Evolutionary conservation across 345 rosid species (phyloP), one percentile per base, ranked within the genome.

Genomic region (Citrus mangshanensis): DNA sequence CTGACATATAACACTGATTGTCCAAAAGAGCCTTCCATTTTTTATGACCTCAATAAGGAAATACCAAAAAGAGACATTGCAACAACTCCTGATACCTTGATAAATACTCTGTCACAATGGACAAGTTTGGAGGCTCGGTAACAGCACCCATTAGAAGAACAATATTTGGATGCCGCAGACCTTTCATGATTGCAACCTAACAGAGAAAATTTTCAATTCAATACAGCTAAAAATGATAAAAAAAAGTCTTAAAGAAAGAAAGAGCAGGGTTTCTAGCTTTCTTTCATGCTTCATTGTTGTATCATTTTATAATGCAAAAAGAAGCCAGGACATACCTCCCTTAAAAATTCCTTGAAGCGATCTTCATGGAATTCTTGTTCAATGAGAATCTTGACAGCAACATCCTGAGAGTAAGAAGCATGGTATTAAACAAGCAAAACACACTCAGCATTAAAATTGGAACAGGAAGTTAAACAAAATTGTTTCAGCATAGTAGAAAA

Each of bases 71-170:
- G 70, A n/a, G 38, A 32, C 67, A 72, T 37, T 73, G 42, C 22
- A 68, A 54, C 18, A 64, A 63, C 65, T 60, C 7, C 40, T n/a
- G 42, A 42, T 71, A 88, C 91, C 89, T 83, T 78, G 91, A 85
- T 72, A 88, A 75, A 81, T 88, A 88, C 75, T 88, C 91, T 37
- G 88, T 88, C 80, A 88, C 89, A 73, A 88, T 86, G 80, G 91
- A 86, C 73, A 88, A 70, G 78, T 82, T 83, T 60, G 89, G 91
- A 28, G 89, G 89, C 82, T 83, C 83, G 40, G 87, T 85, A 80
- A 88, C 89, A 30, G 88, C 91, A 68, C 91, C 91, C 87, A 85
- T 86, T 59, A 88, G 84, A 38, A 82, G 89, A 81, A 88, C 89
- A 70, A 88, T 88, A 42, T 88, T 88, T 67, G 89, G 91, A 81